Conservation (phyloP, 257 asterid genomes). For the Forsythia suspensa region DNA sequence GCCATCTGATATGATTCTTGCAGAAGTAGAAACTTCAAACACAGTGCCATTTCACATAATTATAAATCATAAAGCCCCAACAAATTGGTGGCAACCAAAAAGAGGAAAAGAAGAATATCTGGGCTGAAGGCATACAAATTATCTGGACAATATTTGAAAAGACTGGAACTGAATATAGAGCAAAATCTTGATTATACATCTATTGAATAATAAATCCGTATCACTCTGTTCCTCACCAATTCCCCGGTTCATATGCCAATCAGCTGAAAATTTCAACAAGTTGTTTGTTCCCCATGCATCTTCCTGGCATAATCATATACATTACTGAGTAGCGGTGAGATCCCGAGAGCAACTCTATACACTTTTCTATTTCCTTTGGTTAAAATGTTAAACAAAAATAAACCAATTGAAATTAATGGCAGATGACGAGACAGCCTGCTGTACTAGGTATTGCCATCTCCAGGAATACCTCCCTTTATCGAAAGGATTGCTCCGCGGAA, state of each 20-base stretch:
- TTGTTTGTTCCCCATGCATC: conserved; percentile 18
- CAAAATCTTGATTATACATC: background rate
- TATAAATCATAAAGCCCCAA: background rate
- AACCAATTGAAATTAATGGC: conserved; percentile 5
- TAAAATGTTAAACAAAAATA: conserved; percentile 16
- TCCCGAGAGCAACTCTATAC: conserved; percentile 30
- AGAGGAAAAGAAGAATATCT: background rate
- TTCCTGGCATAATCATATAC: conserved; percentile 58
- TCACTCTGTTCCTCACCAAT: conserved; percentile 20
- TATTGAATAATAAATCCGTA: conserved; percentile 10
- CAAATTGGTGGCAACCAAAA: background rate
- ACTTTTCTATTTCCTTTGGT: conserved; percentile 5
- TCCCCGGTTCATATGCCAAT: conserved; percentile 57
- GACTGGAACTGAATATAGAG: background rate
- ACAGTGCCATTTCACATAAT: background rate
- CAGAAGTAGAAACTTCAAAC: background rate
- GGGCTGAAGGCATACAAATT: background rate
- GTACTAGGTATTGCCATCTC: conserved; percentile 32
- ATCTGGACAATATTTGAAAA: background rate
- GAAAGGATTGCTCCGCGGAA: conserved; percentile 44
- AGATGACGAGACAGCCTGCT: conserved; percentile 15
- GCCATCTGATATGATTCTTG: background rate
- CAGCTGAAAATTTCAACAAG: conserved; percentile 15
- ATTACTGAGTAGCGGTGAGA: conserved; percentile 20
- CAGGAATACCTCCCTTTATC: conserved; percentile 48